Percentiles rank a stretch among this genome's conserved stretches.
Conservation (phyloP, 495 filamentous ascomycete species). For the Podospora australis region DNA sequence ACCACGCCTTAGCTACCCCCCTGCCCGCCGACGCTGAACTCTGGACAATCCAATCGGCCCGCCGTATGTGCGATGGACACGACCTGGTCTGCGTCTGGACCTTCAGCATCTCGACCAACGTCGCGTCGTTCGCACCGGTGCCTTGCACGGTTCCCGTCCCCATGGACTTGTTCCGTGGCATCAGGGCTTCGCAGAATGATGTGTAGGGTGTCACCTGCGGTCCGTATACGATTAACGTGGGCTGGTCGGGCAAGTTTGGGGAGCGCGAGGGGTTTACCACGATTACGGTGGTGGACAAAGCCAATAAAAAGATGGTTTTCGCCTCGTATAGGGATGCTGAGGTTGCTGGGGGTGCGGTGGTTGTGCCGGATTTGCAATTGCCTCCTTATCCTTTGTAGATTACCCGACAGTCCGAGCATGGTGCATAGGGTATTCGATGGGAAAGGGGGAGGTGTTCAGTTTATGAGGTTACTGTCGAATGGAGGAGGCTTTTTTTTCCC, state of each 20-base stretch:
- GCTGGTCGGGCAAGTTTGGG: constrained; percentile 4
- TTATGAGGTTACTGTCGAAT: too few relatives aligned
- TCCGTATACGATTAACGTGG: neutral
- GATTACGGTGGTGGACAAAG: neutral
- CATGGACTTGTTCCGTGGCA: neutral
- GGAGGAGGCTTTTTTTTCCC: too few relatives aligned
- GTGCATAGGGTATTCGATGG: too few relatives aligned
- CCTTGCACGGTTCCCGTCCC: constrained; percentile 1
- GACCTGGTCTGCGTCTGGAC: constrained; percentile 1
- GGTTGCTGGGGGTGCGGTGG: neutral
- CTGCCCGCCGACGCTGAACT: neutral
- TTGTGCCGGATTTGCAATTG: neutral
- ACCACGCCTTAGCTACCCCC: too few relatives aligned
- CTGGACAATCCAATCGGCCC: neutral
- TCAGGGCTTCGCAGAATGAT: constrained; percentile 2
- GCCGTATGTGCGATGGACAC: neutral
- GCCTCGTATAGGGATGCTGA: neutral
- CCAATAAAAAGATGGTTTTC: neutral
- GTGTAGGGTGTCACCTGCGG: neutral
- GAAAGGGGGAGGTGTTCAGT: too few relatives aligned
- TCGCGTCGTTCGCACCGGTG: neutral
- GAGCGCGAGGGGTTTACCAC: constrained; percentile 1
- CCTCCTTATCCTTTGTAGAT: too few relatives aligned
- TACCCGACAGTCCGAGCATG: too few relatives aligned
- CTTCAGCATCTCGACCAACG: neutral